Conservation (phyloP, 1,284 basidiomycete species). For the Melampsora americana region DNA sequence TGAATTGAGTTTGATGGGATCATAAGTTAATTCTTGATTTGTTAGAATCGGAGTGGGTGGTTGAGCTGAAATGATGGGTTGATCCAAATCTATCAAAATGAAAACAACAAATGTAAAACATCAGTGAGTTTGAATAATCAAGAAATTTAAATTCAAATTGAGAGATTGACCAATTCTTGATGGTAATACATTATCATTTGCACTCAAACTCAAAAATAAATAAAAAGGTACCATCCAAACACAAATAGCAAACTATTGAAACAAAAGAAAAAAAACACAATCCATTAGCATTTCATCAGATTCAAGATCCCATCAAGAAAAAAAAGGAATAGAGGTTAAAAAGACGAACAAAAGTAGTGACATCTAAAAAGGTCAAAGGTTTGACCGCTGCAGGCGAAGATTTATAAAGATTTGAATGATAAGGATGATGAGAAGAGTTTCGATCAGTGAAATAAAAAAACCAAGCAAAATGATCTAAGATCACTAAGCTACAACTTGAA, state of each 20-base stretch:
- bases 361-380: conserved; percentile 73
- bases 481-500: conserved; percentile 73
- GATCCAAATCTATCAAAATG: too few relatives aligned
- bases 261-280: neutral
- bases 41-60: too few relatives aligned
- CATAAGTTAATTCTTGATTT: too few relatives aligned
- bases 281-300: too few relatives aligned
- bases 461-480: conserved; percentile 86
- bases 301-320: neutral
- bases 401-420: neutral
- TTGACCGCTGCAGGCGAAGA: neutral
- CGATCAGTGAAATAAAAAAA: conserved; percentile 81
- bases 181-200: conserved; percentile 89
- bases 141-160: too few relatives aligned
- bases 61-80: too few relatives aligned
- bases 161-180: conserved; percentile 45
- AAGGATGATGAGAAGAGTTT: neutral
- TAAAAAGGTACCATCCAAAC: conserved; percentile 89
- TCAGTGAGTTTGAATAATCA: too few relatives aligned
- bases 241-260: conserved; percentile 68
- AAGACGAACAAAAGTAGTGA: conserved; percentile 68
- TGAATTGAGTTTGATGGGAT: too few relatives aligned
- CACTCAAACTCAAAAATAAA: conserved; percentile 85
- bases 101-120: too few relatives aligned
- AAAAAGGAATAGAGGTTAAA: conserved; percentile 6